A percentile compares a stretch with the other conserved stretches of the same genome.
Evolutionary conservation across 78 protist species (phyloP).

Genomic region (Dictyostelium firmibasis): DNA sequence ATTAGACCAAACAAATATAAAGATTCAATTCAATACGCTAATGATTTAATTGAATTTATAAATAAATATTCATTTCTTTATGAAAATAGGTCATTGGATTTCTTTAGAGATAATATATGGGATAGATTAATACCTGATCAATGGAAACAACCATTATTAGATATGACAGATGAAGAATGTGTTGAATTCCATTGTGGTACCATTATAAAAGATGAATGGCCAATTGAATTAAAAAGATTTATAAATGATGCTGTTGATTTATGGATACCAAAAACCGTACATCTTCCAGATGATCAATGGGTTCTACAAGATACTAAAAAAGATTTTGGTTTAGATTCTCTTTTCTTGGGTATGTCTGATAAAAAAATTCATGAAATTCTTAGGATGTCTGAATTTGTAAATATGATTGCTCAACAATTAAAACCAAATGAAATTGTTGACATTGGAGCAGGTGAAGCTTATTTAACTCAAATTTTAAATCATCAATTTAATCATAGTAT

Average conservation of each 20-base stretch:
- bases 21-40: constrained; percentile 9
- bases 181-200: background rate
- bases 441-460: constrained; percentile 63
- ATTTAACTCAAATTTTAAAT: constrained; percentile 41
- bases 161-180: constrained; percentile 9
- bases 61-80: constrained; percentile 33
- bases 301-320: background rate
- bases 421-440: constrained; percentile 29
- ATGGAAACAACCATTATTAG: constrained; percentile 19
- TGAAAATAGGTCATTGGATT: constrained; percentile 40
- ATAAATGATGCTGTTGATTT: background rate
- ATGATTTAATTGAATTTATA: constrained; percentile 10
- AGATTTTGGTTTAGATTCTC: background rate
- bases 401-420: background rate
- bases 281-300: constrained; percentile 4
- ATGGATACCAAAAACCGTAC: constrained; percentile 34
- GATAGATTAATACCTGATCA: constrained; percentile 18
- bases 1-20: constrained; percentile 16
- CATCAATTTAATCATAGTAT: constrained; percentile 45
- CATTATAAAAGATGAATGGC: background rate
- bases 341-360: constrained; percentile 25
- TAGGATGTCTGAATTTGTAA: constrained; percentile 35
- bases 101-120: constrained; percentile 14
- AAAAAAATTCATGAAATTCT: constrained; percentile 57
- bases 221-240: constrained; percentile 3